A percentile compares a stretch with the other conserved stretches of the same genome.
Evolutionary conservation across 441 rosid genomes (phyloP).

Genomic region (Daphne laureola): DNA sequence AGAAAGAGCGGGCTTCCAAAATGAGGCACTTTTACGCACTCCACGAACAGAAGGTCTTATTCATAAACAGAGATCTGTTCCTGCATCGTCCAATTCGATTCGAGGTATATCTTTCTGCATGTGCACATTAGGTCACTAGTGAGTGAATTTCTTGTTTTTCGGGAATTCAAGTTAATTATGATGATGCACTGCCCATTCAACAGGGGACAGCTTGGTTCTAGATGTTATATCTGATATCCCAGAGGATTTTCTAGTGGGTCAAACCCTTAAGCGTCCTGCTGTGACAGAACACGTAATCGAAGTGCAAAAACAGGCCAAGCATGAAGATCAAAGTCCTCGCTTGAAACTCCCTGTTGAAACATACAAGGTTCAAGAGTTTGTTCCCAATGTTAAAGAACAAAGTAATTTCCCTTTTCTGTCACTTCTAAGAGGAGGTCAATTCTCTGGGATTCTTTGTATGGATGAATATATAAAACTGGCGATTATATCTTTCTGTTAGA

Average conservation of each 20-base stretch:
- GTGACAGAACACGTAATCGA: constrained; percentile 30
- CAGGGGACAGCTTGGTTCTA: constrained; percentile 61
- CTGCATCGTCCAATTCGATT: constrained; percentile 36
- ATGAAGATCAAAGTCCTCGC: constrained; percentile 28
- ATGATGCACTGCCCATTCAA: constrained; percentile 7
- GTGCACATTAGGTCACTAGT: background rate
- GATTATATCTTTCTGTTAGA: constrained; percentile 52
- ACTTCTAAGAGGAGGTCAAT: constrained; percentile 17
- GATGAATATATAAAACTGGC: constrained; percentile 36
- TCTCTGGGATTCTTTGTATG: constrained; percentile 14
- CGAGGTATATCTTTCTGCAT: constrained; percentile 31
- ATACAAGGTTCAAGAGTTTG: constrained; percentile 23
- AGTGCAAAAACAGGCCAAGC: constrained; percentile 29
- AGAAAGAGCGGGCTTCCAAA: constrained; percentile 67
- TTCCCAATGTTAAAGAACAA: constrained; percentile 39
- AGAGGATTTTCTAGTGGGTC: constrained; percentile 52
- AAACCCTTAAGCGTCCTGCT: constrained; percentile 49
- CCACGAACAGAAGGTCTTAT: constrained; percentile 47
- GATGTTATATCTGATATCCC: constrained; percentile 51
- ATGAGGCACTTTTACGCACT: constrained; percentile 46
- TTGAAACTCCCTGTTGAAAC: constrained; percentile 24
- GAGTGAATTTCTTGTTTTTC: too few relatives aligned
- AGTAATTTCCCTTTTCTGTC: constrained; percentile 47
- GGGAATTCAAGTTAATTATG: too few relatives aligned
- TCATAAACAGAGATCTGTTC: constrained; percentile 57